Base-by-base conservation (phyloP, 495 filamentous ascomycete species). In the Podospora conica region DNA sequence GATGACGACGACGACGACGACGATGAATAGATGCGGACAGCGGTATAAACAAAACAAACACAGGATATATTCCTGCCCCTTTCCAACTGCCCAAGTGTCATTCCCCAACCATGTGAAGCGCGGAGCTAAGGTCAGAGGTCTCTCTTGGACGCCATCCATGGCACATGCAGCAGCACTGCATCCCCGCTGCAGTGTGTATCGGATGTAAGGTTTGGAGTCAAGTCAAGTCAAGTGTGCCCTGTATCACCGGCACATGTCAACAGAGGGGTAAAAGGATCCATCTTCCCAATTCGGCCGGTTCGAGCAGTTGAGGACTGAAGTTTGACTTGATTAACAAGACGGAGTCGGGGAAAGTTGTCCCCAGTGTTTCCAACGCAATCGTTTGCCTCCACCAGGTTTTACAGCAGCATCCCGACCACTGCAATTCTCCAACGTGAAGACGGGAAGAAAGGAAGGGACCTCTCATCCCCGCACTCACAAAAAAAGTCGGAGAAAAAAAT, bases 1-100 rank as follows among this genome's bases (percentile, higher is more conserved):
- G 88, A 88, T 3, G 85, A 85, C 0, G 85, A 86, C 0, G 84
- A 88, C 0, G 85, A 86, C 11, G 87, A 85, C 0, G 82, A 85
- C 3, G 81, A 80, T 27, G 76, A 71, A 8, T 71, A 77, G 11
- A 70, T 76, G 12, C 18, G 40, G 15, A 48, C 15, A 48, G 68
- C 72, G 22, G 70, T 75, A 23, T 70, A 69, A 25, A 65, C 74
- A 27, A 70, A 82, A 65, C 40, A 48, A 48, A 48, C 4, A 21
- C 24, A 58, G 18, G 21, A 9, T 1, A 33, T 48, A n/a, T n/a
- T n/a, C 40, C 15, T 48, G 40, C 40, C 12, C 40, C n/a, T 3
- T 40, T 40, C 33, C 15, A 4, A 33, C 31, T n/a, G 40, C 40
- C 40, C 0, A 7, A n/a, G 40, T 48, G 40, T 48, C 40, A 8